phyloP scores from a whole-genome alignment of 768 basidiomycete genomes.

The Chalciporus piperatus region DNA sequence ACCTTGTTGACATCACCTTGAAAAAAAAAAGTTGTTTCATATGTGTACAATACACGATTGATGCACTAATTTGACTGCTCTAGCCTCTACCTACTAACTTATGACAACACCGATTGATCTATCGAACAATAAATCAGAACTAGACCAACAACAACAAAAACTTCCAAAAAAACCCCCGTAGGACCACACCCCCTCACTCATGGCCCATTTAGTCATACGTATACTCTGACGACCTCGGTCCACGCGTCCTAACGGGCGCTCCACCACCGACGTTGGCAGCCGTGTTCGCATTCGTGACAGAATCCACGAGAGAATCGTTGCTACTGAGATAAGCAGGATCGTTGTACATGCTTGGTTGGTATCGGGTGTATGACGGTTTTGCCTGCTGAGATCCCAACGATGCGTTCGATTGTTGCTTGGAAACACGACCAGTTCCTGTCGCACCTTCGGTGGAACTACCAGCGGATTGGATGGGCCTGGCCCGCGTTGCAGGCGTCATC shows the following conservation, averaged over 20 bases:
- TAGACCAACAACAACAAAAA: too few relatives aligned
- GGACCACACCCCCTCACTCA: too few relatives aligned
- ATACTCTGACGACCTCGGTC: conserved; percentile 18
- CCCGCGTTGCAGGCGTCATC: conserved; percentile 20
- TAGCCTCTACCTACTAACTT: too few relatives aligned
- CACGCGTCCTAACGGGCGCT: conserved; percentile 16
- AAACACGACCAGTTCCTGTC: conserved; percentile 4
- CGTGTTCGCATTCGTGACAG: conserved; percentile 25
- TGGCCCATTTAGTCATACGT: conserved; percentile 3
- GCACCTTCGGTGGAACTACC: conserved; percentile 9
- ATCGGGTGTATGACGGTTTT: conserved; percentile 16
- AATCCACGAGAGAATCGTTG: conserved; percentile 27
- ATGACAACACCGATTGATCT: too few relatives aligned
- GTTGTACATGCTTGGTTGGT: conserved; percentile 24
- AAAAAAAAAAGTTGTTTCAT: too few relatives aligned
- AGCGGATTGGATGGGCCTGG: conserved; percentile 12
- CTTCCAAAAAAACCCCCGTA: too few relatives aligned
- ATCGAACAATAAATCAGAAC: too few relatives aligned
- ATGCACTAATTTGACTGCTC: too few relatives aligned
- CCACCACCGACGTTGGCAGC: conserved; percentile 23
- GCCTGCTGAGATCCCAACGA: conserved; percentile 20
- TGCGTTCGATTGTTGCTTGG: conserved; percentile 24
- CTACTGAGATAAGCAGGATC: conserved; percentile 25
- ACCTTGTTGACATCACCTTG: too few relatives aligned
- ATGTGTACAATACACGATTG: too few relatives aligned